Base-by-base conservation (phyloP, 2,329 filamentous ascomycete genomes). In the Cryphonectria japonica region DNA sequence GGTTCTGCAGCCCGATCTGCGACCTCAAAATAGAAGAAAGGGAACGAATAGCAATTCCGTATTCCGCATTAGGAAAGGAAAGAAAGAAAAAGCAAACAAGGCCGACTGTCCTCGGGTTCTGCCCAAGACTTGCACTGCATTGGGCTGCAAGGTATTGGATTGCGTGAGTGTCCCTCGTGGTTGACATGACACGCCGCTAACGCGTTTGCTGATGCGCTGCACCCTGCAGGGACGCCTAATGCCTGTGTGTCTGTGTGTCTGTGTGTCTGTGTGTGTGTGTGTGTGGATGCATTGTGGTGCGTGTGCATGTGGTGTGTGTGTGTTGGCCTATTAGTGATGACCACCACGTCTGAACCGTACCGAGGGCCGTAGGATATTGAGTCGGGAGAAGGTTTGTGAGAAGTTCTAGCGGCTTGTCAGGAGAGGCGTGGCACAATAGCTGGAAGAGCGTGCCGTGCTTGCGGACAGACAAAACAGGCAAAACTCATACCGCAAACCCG, bases 1-100 rank as follows among this genome's bases (percentile, higher is more conserved):
- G 68, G 67, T 70, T 62, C 64, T 70, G 65, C 68, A 72, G 68
- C 68, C 68, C 70, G 65, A 70, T 72, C 68, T 70, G 67, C 37
- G 59, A 70, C 63, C 68, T 69, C 68, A 59, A n/a, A 46, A 16
- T 19, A 19, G 16, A 16, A n/a, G 14, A 22, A 22, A 22, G 32
- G 46, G 41, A 52, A 69, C 52, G 52, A 43, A 71, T 39, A 43
- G 69, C 66, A 59, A 59, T 43, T 14, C 19, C 69, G 69, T 37
- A 64, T 71, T 66, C 66, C 52, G 69, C 66, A 69, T n/a, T n/a
- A 22, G 22, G 16, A 50, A 19, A 50, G 22, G 46, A 50, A n/a
- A n/a, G 8, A 7, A n/a, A n/a, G 16, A 43, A 66, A 67, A 46
- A 69, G 60, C 61, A 69, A 69, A 37, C 37, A 52, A 37, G 60